phyloP scores from a whole-genome alignment of 129 eudicot species.

The Ambrosia trifida region DNA sequence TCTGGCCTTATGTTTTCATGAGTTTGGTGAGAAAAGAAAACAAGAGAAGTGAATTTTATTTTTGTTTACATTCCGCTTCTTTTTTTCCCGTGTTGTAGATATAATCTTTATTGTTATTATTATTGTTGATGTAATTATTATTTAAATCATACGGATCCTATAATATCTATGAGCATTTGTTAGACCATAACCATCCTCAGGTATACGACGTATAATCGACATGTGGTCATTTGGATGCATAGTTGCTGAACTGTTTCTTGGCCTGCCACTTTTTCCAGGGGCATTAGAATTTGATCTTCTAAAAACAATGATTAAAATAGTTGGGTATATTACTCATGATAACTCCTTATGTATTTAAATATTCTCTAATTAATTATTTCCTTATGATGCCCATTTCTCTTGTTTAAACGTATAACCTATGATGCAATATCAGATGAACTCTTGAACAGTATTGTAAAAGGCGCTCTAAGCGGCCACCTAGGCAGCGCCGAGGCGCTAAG shows the following conservation, averaged over 20 bases:
- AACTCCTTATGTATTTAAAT: not conserved
- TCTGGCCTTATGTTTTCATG: no score
- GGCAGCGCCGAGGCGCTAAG: no score
- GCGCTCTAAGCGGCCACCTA: no score
- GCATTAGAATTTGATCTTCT: constrained; percentile 94
- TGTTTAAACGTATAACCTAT: no score
- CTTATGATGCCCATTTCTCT: no score
- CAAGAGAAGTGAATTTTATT: no score
- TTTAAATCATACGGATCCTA: not conserved
- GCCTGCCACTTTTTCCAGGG: constrained; percentile 96
- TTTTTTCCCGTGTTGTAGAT: not conserved
- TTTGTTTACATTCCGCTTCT: not conserved
- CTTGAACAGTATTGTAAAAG: no score
- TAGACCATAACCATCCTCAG: constrained; percentile 62
- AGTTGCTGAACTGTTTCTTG: constrained; percentile 96
- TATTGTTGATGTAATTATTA: no score
- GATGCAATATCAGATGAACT: no score
- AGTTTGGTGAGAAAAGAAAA: no score
- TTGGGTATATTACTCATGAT: constrained; percentile 56
- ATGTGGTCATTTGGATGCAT: constrained; percentile 99
- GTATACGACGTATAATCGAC: constrained; percentile 93
- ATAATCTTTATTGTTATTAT: not conserved
- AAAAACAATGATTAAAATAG: constrained; percentile 83
- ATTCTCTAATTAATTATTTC: no score
- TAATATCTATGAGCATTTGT: constrained; percentile 7